Conservation (phyloP, 163 green algal genomes). For the Trebouxiophyceae sp. region DNA sequence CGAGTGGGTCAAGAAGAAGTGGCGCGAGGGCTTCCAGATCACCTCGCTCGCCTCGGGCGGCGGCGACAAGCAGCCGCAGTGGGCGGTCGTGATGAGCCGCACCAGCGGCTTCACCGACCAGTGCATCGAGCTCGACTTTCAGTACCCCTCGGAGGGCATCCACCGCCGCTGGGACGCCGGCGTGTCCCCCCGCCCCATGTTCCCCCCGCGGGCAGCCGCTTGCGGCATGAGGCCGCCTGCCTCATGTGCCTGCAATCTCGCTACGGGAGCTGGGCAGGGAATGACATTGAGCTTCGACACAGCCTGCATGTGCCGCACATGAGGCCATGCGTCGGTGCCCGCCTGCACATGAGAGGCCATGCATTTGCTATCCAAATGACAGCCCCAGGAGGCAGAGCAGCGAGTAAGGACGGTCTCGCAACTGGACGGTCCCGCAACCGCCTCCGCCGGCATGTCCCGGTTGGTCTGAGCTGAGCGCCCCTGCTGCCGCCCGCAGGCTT, state of each 20-base stretch:
- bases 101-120: slow-evolving; percentile 29
- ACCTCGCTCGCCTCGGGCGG: slow-evolving; percentile 33
- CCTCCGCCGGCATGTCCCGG: no score
- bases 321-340: no score
- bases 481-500: slow-evolving; percentile 32
- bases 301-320: not conserved
- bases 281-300: not conserved
- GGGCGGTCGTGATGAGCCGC: slow-evolving; percentile 47
- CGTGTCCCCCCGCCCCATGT: no score
- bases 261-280: not conserved
- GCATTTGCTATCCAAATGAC: no score
- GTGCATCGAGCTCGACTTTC: slow-evolving; percentile 47
- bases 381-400: no score
- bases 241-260: slow-evolving; percentile 8
- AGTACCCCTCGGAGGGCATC: slow-evolving; percentile 49
- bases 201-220: no score
- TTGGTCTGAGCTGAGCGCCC: no score
- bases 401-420: no score
- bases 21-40: slow-evolving; percentile 42
- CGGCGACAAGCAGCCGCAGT: slow-evolving; percentile 11
- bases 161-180: slow-evolving; percentile 41
- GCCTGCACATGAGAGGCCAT: no score
- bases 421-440: no score
- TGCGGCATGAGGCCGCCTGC: not conserved
- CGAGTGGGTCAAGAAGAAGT: slow-evolving; percentile 60